Conservation (phyloP, 768 basidiomycete genomes). For the Zangia roseola region DNA sequence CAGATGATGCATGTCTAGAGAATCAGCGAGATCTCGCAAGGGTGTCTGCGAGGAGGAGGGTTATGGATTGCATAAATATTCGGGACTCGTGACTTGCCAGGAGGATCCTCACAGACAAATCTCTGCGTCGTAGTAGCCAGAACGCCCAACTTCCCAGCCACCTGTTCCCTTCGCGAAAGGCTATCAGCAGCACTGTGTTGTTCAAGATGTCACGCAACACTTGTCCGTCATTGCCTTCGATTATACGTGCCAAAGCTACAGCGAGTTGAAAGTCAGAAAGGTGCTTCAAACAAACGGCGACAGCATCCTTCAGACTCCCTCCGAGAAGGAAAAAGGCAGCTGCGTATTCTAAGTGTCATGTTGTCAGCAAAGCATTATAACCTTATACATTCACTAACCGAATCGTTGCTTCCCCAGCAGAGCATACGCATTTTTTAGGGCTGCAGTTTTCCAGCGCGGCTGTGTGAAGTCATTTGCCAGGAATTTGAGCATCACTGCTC, state of each 20-base stretch:
- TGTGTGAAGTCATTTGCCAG: constrained; percentile 85
- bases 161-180: constrained; percentile 84
- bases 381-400: constrained; percentile 50
- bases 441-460: constrained; percentile 86
- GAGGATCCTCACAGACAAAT: constrained; percentile 86
- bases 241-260: constrained; percentile 77
- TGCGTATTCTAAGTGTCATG: constrained; percentile 76
- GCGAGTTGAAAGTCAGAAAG: constrained; percentile 90
- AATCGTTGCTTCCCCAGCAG: constrained; percentile 88
- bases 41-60: constrained; percentile 53
- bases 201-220: constrained; percentile 68
- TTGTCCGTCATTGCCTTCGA: constrained; percentile 83
- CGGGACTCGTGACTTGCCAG: constrained; percentile 52
- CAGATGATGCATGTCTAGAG: constrained; percentile 49
- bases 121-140: constrained; percentile 86
- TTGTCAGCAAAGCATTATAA: constrained; percentile 3
- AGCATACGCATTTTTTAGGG: constrained; percentile 94
- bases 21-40: constrained; percentile 65
- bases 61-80: background rate
- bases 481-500: constrained; percentile 87
- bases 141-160: constrained; percentile 97
- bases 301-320: constrained; percentile 84
- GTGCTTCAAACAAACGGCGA: constrained; percentile 85
- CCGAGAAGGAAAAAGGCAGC: constrained; percentile 97
- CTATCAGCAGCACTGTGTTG: constrained; percentile 76